Base-by-base conservation (phyloP, 441 rosid species). In the Oxalis stricta region DNA sequence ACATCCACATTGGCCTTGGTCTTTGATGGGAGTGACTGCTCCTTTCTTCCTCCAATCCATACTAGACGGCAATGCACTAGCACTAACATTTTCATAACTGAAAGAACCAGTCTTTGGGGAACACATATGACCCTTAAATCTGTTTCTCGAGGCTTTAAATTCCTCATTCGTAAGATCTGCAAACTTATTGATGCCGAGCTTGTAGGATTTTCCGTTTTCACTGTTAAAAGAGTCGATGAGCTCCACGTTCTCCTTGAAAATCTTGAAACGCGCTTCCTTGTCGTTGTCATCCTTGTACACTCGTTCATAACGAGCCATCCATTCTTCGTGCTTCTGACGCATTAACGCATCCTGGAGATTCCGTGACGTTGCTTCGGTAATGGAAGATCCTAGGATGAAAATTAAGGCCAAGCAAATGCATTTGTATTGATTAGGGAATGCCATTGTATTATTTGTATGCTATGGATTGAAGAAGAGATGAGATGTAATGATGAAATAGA, bases 11-110 rank as follows among this genome's bases (percentile, higher is more conserved):
- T 42, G 42, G 7, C 33, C 35, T 45, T 64, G 64, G 49, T 58
- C 41, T 42, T 64, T 44, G 13, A 58, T 9, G 4, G 53, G 48
- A 5, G 55, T 33, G 5, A 56, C 55, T 4, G 55, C 60, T 3
- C 29, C 46, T 14, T 63, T 63, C 40, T 52, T 19, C 12, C 52
- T 50, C 65, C 65, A 54, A 14, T 51, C 61, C 45, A 61, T 20
- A 6, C 50, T 10, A 2, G 61, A 20, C 15, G 61, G 58, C 13
- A 45, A 42, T 4, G 58, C 45, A 2, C 58, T 46, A 13, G 58
- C 45, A 2, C 58, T 46, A 13, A 56, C 41, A 7, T 62, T 56
- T 17, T 2, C 58, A 28, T 62, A 43, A 41, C 29, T 50, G 41
- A 42, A 56, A 7, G 50, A 17, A 11, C 23, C 12, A 3, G 31